Conservation (phyloP, 192 early-diverging fungal genomes). For the Borealophlyctis nickersoniae region DNA sequence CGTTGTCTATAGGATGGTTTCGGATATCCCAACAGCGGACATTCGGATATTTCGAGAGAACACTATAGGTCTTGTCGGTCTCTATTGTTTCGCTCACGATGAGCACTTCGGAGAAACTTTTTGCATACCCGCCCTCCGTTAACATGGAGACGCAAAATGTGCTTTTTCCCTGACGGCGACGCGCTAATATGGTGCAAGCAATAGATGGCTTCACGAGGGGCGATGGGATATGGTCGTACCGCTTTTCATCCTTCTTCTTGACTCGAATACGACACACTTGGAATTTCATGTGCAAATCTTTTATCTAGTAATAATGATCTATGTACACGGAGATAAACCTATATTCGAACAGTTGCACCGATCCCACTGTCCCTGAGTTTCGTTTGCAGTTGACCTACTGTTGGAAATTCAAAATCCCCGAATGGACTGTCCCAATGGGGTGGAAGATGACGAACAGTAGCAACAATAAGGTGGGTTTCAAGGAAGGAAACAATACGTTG, state of each 20-base stretch:
- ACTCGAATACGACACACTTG: no score
- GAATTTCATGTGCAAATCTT: no score
- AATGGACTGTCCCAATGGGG: neutral
- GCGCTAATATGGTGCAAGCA: neutral
- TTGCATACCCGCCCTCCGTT: neutral
- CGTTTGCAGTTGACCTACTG: no score
- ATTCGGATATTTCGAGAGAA: neutral
- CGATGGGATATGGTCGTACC: neutral
- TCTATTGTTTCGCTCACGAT: neutral
- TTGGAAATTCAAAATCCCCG: neutral
- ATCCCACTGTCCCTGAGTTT: no score
- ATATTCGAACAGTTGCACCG: no score
- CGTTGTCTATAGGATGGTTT: neutral
- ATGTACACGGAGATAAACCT: no score
- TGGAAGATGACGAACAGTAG: no score
- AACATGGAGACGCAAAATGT: neutral
- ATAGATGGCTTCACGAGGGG: neutral
- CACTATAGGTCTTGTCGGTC: neutral
- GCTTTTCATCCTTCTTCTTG: neutral
- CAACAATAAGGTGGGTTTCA: no score
- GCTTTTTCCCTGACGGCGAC: neutral
- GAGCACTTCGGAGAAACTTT: neutral
- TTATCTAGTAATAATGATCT: no score
- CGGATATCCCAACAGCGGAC: neutral
- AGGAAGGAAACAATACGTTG: no score